Conservation (phyloP, 2,329 filamentous ascomycete genomes). For the Phyllosticta paracitricarpa region DNA sequence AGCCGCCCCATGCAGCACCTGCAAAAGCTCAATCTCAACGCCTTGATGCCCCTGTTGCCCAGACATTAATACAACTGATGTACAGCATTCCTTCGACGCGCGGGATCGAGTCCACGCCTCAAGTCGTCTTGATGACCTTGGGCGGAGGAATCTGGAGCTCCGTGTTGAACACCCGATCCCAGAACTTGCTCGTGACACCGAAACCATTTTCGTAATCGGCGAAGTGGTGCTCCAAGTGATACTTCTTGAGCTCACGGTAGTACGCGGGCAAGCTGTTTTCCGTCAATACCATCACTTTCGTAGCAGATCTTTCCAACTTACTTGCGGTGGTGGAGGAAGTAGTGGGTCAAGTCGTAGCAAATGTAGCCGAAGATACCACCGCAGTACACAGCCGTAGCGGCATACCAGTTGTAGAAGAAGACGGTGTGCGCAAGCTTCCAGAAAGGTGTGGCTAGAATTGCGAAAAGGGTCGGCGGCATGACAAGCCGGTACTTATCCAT, state of each 20-base stretch:
- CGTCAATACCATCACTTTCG: conserved; percentile 1
- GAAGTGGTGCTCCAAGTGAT: conserved; percentile 94
- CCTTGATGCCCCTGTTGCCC: neutral
- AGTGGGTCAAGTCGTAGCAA: conserved; percentile 94
- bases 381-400: conserved; percentile 67
- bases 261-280: conserved; percentile 60
- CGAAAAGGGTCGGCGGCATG: conserved; percentile 87
- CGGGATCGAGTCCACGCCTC: conserved; percentile 1
- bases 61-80: conserved; percentile 7
- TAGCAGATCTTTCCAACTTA: conserved; percentile 29
- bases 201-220: conserved; percentile 97
- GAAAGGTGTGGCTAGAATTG: conserved; percentile 76
- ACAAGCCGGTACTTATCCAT: conserved; percentile 97
- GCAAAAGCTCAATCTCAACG: neutral
- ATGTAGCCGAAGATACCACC: conserved; percentile 94
- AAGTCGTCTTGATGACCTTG: conserved; percentile 39
- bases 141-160: conserved; percentile 52
- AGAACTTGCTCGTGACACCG: conserved; percentile 91
- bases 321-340: conserved; percentile 95
- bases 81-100: neutral
- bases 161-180: conserved; percentile 88
- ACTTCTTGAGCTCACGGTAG: conserved; percentile 92
- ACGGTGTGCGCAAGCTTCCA: conserved; percentile 80
- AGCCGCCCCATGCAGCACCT: neutral
- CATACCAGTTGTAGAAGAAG: conserved; percentile 78